Evolutionary conservation across 2,329 filamentous ascomycete genomes (phyloP).

Genomic region (Hymenoscyphus linearis): DNA sequence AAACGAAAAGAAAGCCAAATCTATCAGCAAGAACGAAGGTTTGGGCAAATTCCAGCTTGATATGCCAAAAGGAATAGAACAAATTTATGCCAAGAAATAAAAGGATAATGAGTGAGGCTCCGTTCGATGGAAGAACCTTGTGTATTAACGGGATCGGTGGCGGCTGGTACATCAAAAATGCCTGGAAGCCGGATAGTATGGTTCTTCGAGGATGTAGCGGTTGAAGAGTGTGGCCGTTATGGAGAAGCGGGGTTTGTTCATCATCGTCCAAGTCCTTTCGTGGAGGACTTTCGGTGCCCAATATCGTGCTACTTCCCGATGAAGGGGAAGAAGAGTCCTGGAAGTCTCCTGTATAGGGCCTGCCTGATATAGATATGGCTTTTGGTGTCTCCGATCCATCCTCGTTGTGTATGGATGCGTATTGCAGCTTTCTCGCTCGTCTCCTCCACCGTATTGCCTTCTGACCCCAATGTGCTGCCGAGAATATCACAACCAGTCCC

Average conservation of each 20-base stretch:
- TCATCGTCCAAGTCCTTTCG: constrained; percentile 11
- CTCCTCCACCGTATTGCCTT: constrained; percentile 20
- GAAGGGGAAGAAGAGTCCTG: constrained; percentile 20
- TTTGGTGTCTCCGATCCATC: neutral
- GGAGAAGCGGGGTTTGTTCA: constrained; percentile 25
- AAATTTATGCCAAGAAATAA: constrained; percentile 48
- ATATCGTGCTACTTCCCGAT: constrained; percentile 23
- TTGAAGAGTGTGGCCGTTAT: neutral
- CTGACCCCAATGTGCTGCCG: constrained; percentile 21
- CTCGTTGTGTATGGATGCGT: neutral
- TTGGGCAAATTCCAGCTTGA: constrained; percentile 42
- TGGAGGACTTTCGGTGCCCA: constrained; percentile 17
- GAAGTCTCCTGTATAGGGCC: constrained; percentile 3
- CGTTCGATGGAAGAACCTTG: constrained; percentile 52
- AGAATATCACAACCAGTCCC: constrained; percentile 17
- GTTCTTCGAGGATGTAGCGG: constrained; percentile 6
- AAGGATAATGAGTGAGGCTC: constrained; percentile 46
- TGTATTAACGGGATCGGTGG: constrained; percentile 50
- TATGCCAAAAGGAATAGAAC: constrained; percentile 52
- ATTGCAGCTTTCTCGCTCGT: constrained; percentile 8
- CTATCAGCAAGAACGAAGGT: constrained; percentile 46
- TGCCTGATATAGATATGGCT: neutral
- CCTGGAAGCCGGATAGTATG: constrained; percentile 17
- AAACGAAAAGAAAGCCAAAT: constrained; percentile 36
- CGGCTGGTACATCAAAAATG: constrained; percentile 51